Evolutionary conservation across 805 yeast species (phyloP), one percentile per base, ranked within the genome.

Genomic region (Dipodascus albidus): DNA sequence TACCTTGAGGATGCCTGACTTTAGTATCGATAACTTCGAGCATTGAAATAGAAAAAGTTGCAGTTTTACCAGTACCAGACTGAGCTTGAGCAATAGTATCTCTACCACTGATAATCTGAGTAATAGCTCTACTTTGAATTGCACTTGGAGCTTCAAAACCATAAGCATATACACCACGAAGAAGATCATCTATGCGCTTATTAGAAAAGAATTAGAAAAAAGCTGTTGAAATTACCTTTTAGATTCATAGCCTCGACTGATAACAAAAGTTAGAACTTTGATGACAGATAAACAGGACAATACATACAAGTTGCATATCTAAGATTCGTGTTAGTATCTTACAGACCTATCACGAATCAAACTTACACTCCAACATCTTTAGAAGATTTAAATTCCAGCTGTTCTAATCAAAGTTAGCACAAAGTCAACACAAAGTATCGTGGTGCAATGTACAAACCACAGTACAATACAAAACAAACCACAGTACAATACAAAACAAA

Each of bases 51-150:
- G 97, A 79, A 77, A 93, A 93, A 50, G 99, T 93, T 59, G 98
- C 99, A 24, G 99, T 93, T 75, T 93, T 93, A 73, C 99, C 99
- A 50, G 99, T 93, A 73, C 99, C 99, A 38, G 96, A 88, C 74
- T 93, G 99, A 55, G 99, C 98, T 75, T 93, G 99, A 57, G 99
- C 99, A 59, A 93, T 81, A 53, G 90, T 95, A 71, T 93, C 99
- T 71, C 89, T 83, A 54, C 96, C 96, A 66, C 82, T 83, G 64
- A 89, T 85, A 70, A 93, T 90, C 70, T 95, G 99, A 73, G 85
- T 75, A 63, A 93, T 93, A 59, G 98, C 99, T 71, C 99, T 82
- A 67, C 89, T 90, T 76, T 93, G 99, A 74, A 93, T 93, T 54
- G 98, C 93, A 53, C 97, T 89, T 60, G 99, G 99, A 53, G 81